Evolutionary conservation across 2,329 filamentous ascomycete species (phyloP), one percentile per base, ranked within the genome.

Genomic region (Tolypocladium inflatum): DNA sequence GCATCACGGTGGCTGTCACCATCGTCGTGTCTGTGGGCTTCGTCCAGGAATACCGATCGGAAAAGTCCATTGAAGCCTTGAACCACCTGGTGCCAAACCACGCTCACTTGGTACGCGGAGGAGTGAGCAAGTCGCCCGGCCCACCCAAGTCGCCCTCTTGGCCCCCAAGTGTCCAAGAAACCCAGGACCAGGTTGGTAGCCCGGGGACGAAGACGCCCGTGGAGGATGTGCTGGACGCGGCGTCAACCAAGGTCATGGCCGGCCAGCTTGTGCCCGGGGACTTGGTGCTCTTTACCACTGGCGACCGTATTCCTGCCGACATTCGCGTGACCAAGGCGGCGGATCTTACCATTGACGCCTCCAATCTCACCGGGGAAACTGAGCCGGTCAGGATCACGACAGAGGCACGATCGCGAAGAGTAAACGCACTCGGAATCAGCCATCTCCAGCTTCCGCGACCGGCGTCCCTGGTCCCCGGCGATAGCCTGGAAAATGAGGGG

Each of bases 21-120:
- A 99, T 99, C 65, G 94, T 99, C 7, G 92, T 99, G 30, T 89
- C 88, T 0, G 94, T 99, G 48, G 94, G 93, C 2, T 99, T 99
- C 66, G 85, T 97, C 56, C 94, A 99, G 71, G 94, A 99, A 74
- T 99, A 99, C 72, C 83, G 94, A 59, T 97, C 94, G 9, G 94
- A 99, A 71, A 95, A 99, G 74, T 97, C 93, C 3, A 85, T 99
- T 63, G 94, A 99, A 73, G 94, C 94, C 23, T 78, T 99, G 64
- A 97, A 89, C 68, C 90, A 94, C 66, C 78, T 99, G 33, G 93
- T 99, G 0, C 95, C 94, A 35, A 95, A 97, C 71, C 91, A 92
- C 70, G 94, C 95, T 37, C 92, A 99, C 74, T 79, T 97, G n/a
- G 90, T 99, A 60, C 87, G 95, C 61, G 80, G 81, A 38, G 71